Conservation (phyloP, 768 basidiomycete genomes). For the Tricholomella constricta region DNA sequence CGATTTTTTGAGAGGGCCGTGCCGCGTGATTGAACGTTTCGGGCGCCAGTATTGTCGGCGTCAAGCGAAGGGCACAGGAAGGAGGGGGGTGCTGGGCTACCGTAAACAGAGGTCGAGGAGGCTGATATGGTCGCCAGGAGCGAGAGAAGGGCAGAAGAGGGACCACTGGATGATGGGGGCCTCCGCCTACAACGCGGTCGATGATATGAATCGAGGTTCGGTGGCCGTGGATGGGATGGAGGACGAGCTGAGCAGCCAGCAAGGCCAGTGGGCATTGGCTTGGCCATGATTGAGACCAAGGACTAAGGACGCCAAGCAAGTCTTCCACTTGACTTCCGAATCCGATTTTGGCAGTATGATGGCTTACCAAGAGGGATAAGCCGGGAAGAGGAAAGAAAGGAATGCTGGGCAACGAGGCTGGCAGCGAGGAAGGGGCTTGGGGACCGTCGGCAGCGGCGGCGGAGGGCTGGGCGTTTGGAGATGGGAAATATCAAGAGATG, state of each 20-base stretch:
- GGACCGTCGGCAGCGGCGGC: background rate
- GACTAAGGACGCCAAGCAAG: slow-evolving; percentile 41
- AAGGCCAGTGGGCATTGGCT: slow-evolving; percentile 43
- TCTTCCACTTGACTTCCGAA: slow-evolving; percentile 22
- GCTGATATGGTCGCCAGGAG: slow-evolving; percentile 58
- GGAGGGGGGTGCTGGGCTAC: slow-evolving; percentile 54
- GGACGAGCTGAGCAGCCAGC: slow-evolving; percentile 23
- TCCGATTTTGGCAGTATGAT: slow-evolving; percentile 6
- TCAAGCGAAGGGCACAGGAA: slow-evolving; percentile 62
- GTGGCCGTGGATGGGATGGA: slow-evolving; percentile 6
- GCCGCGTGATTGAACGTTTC: slow-evolving; percentile 3
- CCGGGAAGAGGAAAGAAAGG: slow-evolving; percentile 1
- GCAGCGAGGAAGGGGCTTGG: slow-evolving; percentile 22
- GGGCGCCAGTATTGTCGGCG: slow-evolving; percentile 13
- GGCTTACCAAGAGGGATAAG: slow-evolving; percentile 16
- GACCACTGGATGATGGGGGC: slow-evolving; percentile 26
- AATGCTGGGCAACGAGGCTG: slow-evolving; percentile 20
- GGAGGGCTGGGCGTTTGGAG: slow-evolving; percentile 17
- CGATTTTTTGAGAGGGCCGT: slow-evolving; percentile 7
- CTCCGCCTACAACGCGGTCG: slow-evolving; percentile 22
- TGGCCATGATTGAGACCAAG: slow-evolving; percentile 48
- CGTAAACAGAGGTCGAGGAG: slow-evolving; percentile 45
- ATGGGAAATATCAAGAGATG: slow-evolving; percentile 13
- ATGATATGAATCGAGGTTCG: slow-evolving; percentile 13
- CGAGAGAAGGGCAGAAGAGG: slow-evolving; percentile 55